Base-by-base conservation (phyloP, 805 yeast species). In the Peterozyma toletana region DNA sequence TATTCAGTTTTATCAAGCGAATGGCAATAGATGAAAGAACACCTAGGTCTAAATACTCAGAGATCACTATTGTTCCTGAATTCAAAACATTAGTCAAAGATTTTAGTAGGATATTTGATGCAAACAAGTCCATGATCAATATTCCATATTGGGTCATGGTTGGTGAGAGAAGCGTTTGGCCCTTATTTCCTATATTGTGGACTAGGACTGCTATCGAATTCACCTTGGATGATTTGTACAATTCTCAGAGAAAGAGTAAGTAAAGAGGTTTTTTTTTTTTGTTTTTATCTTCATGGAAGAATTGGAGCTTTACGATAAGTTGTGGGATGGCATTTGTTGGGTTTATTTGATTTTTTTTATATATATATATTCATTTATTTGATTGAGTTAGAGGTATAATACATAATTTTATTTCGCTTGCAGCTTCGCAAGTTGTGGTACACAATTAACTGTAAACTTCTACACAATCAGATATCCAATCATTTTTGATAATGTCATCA, bases 151-250 rank as follows among this genome's bases (percentile, higher is more conserved):
- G 97, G 95, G 79, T 89, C 11, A 67, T 75, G 42, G 87, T 90
- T 30, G 99, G 99, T 5, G 97, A 91, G 60, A 70, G 84, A 50
- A 84, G 96, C 37, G 88, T 89, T 1, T 93, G 98, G 98, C 95
- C 96, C 1, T 75, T 87, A 41, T 70, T 87, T 48, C 87, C 96
- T 0, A 67, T 89, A 33, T 68, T 93, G 30, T 82, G 89, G 79
- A 84, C 96, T 1, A 69, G 99, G 39, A 86, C 96, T 54, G 80
- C 90, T 1, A 84, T 91, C 43, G 99, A 91, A 67, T 87, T 84
- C 63, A 84, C 89, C 21, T 68, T 91, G 44, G 96, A 90, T 58
- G 87, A 83, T 59, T 74, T 77, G 54, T 86, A 76, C 58, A 75
- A 68, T 50, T 35, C 55, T 18, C 53, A 57, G 35, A 52, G 62